Conservation (phyloP, 2,329 filamentous ascomycete species). For the Arthrinium puccinioides region DNA sequence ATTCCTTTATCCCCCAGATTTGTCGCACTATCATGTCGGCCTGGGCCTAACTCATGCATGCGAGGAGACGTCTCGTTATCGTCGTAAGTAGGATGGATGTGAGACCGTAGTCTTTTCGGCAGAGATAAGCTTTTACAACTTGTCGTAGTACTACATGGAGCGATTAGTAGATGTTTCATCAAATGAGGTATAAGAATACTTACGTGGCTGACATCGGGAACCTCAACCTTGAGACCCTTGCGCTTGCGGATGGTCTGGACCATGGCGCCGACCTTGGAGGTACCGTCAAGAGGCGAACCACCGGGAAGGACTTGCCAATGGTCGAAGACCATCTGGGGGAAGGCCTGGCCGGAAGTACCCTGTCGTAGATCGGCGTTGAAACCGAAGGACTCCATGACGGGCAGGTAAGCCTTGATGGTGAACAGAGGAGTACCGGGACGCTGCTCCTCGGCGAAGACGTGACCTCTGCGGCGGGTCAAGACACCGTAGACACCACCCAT, state of each 20-base stretch:
- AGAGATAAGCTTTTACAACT: slow-evolving; percentile 65
- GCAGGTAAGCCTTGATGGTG: slow-evolving; percentile 97
- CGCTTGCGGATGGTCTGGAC: slow-evolving; percentile 92
- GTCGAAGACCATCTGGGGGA: slow-evolving; percentile 98
- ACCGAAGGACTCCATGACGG: slow-evolving; percentile 96
- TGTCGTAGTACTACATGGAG: slow-evolving; percentile 82
- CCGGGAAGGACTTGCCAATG: slow-evolving; percentile 96
- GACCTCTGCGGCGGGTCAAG: slow-evolving; percentile 93
- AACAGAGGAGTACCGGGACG: slow-evolving; percentile 97
- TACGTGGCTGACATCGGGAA: slow-evolving; percentile 92
- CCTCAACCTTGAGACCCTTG: slow-evolving; percentile 97
- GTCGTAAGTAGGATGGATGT: slow-evolving; percentile 35
- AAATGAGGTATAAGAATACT: slow-evolving; percentile 36
- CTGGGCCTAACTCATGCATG: slow-evolving; percentile 13
- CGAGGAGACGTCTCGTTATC: slow-evolving; percentile 31
- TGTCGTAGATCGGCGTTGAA: slow-evolving; percentile 97
- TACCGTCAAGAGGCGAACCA: slow-evolving; percentile 81
- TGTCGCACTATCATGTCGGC: slow-evolving; percentile 17
- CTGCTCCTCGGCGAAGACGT: slow-evolving; percentile 98
- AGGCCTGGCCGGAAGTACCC: slow-evolving; percentile 92
- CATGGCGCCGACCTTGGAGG: slow-evolving; percentile 74
- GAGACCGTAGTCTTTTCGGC: slow-evolving; percentile 37
- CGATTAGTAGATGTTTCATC: slow-evolving; percentile 28
- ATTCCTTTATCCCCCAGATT: slow-evolving; percentile 18
- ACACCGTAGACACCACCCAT: slow-evolving; percentile 99